A percentile compares a stretch with the other conserved stretches of the same genome.
phyloP scores from a whole-genome alignment of 2,329 filamentous ascomycete genomes.

The Onygena corvina region DNA sequence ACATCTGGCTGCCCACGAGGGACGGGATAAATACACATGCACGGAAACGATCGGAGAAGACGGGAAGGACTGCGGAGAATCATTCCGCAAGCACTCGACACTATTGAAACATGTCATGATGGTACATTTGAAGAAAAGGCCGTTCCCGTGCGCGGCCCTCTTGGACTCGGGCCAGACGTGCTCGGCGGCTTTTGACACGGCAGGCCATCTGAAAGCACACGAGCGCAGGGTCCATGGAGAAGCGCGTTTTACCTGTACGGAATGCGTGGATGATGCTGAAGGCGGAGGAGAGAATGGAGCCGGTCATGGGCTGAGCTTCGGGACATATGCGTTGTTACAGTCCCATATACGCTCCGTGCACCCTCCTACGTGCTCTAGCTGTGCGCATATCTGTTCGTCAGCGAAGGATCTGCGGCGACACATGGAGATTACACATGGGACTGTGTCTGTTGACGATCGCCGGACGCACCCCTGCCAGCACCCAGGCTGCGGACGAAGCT shows the following conservation, averaged over 20 bases:
- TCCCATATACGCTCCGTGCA: slow-evolving; percentile 63
- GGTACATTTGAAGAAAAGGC: slow-evolving; percentile 59
- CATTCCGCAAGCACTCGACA: slow-evolving; percentile 78
- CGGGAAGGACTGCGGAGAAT: slow-evolving; percentile 53
- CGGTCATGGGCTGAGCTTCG: slow-evolving; percentile 46
- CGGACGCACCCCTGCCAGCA: slow-evolving; percentile 56
- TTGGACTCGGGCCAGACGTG: slow-evolving; percentile 42
- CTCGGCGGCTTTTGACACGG: slow-evolving; percentile 58
- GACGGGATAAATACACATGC: slow-evolving; percentile 63
- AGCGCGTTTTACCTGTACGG: slow-evolving; percentile 61
- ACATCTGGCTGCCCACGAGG: slow-evolving; percentile 67
- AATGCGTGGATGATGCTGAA: slow-evolving; percentile 43
- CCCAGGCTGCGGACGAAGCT: slow-evolving; percentile 58
- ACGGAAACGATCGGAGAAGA: slow-evolving; percentile 42
- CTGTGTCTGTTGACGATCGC: slow-evolving; percentile 46
- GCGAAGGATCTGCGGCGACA: slow-evolving; percentile 61
- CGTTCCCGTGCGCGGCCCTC: slow-evolving; percentile 57
- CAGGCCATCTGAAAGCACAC: slow-evolving; percentile 59
- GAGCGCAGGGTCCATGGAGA: slow-evolving; percentile 57
- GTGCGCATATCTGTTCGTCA: slow-evolving; percentile 55
- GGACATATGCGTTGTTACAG: slow-evolving; percentile 58
- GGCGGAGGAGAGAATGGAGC: not conserved
- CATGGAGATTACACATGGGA: slow-evolving; percentile 63
- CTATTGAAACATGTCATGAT: slow-evolving; percentile 69
- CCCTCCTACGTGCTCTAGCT: slow-evolving; percentile 59